These are phyloP conservation scores for Debaryomyces udenii DNA, from an alignment of 1,139 yeast species.

Conservation along the genomic window DNA sequence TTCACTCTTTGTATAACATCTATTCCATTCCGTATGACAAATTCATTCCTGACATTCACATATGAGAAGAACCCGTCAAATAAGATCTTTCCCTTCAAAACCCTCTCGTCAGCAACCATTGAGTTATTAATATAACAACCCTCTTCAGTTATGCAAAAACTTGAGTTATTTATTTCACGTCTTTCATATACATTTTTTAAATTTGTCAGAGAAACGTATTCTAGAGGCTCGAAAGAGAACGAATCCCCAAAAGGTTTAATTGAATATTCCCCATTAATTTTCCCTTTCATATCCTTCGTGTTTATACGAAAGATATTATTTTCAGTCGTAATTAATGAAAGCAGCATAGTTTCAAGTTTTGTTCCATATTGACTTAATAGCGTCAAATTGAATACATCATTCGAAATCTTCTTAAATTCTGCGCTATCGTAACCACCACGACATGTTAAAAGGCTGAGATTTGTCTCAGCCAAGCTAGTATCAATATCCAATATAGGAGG, in stretches of 20 bases:
- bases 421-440: slow-evolving; percentile 47
- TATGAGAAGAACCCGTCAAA: slow-evolving; percentile 1
- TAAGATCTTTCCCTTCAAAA: not conserved
- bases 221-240: not conserved
- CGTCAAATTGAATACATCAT: not conserved
- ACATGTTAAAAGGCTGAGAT: slow-evolving; percentile 27
- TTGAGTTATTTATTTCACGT: not conserved
- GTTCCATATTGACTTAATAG: slow-evolving; percentile 1
- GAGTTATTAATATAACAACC: slow-evolving; percentile 3
- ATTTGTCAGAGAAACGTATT: not conserved
- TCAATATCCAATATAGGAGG: slow-evolving; percentile 42
- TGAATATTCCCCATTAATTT: slow-evolving; percentile 8
- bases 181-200: not conserved
- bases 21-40: not conserved
- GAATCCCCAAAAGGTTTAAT: not conserved
- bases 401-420: slow-evolving; percentile 27
- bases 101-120: not conserved
- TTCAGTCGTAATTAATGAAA: not conserved
- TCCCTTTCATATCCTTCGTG: slow-evolving; percentile 9
- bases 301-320: not conserved
- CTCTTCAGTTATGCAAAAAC: not conserved
- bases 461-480: slow-evolving; percentile 8
- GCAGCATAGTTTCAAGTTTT: not conserved
- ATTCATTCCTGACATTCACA: not conserved
- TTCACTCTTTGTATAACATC: not conserved